Evolutionary conservation across 139 green algal species (phyloP).

Genomic region (Chlorella ohadii): DNA sequence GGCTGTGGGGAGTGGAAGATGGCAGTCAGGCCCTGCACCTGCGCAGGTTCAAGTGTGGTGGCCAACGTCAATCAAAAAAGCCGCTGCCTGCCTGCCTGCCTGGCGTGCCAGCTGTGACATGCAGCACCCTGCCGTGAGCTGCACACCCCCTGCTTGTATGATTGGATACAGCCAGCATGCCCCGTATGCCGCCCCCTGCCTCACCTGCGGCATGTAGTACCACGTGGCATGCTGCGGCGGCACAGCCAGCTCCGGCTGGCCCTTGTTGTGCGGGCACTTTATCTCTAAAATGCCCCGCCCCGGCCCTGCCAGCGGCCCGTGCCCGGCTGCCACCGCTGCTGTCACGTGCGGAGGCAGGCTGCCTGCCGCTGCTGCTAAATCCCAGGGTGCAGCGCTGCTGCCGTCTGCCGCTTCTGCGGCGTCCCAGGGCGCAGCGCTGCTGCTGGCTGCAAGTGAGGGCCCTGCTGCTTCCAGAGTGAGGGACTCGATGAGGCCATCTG

Average conservation of each 20-base stretch:
- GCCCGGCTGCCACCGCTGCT: not conserved
- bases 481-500: conserved; percentile 67
- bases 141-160: too few relatives aligned
- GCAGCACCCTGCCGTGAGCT: not conserved
- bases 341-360: not conserved
- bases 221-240: conserved; percentile 52
- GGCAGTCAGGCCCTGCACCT: too few relatives aligned
- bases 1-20: too few relatives aligned
- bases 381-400: too few relatives aligned
- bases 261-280: conserved; percentile 80
- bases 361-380: not conserved
- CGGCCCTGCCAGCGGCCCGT: not conserved
- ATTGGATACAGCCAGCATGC: not conserved
- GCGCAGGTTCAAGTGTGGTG: too few relatives aligned
- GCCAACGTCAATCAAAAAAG: too few relatives aligned
- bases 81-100: too few relatives aligned
- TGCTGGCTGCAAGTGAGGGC: not conserved
- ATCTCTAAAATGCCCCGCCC: conserved; percentile 73
- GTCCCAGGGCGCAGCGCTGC: not conserved
- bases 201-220: conserved; percentile 82
- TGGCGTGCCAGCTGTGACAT: too few relatives aligned
- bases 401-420: not conserved
- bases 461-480: not conserved
- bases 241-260: conserved; percentile 47
- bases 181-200: too few relatives aligned